Base-by-base conservation (phyloP, 2,329 filamentous ascomycete species). In the Fusarium sp. region DNA sequence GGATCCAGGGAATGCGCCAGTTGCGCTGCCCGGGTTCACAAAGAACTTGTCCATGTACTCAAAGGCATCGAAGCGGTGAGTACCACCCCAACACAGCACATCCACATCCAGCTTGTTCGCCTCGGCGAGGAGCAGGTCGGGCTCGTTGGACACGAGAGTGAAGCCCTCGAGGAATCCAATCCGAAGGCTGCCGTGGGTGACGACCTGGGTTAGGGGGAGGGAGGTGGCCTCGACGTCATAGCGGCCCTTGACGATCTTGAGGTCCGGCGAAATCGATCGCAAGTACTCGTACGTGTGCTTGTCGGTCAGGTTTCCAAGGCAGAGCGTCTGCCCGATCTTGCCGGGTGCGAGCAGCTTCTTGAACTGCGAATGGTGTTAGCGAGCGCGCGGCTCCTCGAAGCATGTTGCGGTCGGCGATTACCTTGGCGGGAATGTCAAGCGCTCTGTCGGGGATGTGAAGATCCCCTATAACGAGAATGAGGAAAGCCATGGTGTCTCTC, bases 401-500 rank as follows among this genome's bases (percentile, higher is more conserved):
- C 14, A 46, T 46, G 62, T 46, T 64, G 27, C 27, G 46, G 46
- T 53, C 64, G 53, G 62, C 42, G 55, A 58, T 59, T 87, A 95
- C 94, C 91, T 97, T 97, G 83, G 92, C 88, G 68, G 95, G 95
- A 79, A 98, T 95, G 83, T 97, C 95, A 74, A 96, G 91, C 78
- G 94, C 95, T 82, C 95, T 89, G 84, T 98, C 95, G 78, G 95
- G 95, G 84, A 98, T 97, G 86, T 97, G 95, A 63, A 98, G 90
- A 86, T 98, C 95, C 82, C 94, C 94, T 77, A 98, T 94, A 80
- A 96, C 94, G 81, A 98, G 90, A 81, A 97, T 95, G 76, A 98
- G 89, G 84, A 96, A 94, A 74, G 94, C 94, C 86, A 96, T 94
- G 87, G 91, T 92, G 71, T 72, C 67, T 74, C 75, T 69, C 64